Percentiles rank a stretch among this genome's conserved stretches.
Evolutionary conservation across 148 eudicot genomes (phyloP).

Genomic region (Camellia sinensis): DNA sequence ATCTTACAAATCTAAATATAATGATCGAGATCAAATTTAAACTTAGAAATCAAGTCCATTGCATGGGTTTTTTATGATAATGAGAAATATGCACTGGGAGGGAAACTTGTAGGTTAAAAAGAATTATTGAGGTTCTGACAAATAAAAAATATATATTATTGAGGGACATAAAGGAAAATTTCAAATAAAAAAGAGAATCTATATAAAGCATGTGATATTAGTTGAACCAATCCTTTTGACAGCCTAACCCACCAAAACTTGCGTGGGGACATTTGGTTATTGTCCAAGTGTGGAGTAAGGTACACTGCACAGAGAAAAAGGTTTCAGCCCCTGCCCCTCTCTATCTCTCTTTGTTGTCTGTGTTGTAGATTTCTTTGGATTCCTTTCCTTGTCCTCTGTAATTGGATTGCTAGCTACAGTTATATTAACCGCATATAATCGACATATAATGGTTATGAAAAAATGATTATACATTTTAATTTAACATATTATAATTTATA

Average conservation of each 20-base stretch:
- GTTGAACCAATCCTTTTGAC: constrained; percentile 3
- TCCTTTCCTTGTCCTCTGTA: constrained; percentile 18
- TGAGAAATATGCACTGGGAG: too few species aligned
- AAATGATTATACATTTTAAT: too few species aligned
- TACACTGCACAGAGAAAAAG: neutral
- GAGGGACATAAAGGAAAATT: neutral
- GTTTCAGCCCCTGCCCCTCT: neutral
- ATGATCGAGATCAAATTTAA: too few species aligned
- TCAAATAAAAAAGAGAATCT: neutral
- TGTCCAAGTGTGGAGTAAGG: neutral
- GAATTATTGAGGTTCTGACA: too few species aligned
- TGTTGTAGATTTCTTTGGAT: neutral
- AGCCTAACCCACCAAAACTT: constrained; percentile 9
- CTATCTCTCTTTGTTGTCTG: neutral
- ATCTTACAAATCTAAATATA: too few species aligned
- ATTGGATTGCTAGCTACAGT: too few species aligned
- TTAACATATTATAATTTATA: too few species aligned
- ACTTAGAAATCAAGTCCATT: too few species aligned
- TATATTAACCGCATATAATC: too few species aligned
- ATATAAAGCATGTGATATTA: neutral
- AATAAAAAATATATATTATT: neutral
- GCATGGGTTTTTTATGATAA: too few species aligned
- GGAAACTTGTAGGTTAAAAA: too few species aligned
- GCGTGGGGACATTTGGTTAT: constrained; percentile 11
- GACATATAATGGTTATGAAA: too few species aligned